These are phyloP conservation scores for Beauveria australis DNA, from an alignment of 2,329 filamentous ascomycete species.

Conservation along the genomic window DNA sequence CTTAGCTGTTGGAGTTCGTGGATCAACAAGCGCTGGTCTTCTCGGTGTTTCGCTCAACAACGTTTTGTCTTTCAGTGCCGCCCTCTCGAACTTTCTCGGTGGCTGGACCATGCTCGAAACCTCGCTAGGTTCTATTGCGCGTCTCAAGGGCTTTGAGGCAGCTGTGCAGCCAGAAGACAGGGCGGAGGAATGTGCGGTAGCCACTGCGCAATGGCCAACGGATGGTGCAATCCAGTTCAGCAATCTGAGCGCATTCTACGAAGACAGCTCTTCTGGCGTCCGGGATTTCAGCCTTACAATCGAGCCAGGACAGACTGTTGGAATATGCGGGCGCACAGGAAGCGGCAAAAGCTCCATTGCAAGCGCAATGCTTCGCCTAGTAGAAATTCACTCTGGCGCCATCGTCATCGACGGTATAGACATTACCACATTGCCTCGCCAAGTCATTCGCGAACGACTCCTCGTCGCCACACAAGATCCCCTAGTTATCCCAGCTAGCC, in stretches of 20 bases:
- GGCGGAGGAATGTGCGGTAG: conserved; percentile 11
- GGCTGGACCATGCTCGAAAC: conserved; percentile 23
- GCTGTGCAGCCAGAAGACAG: conserved; percentile 14
- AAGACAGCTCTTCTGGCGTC: neutral
- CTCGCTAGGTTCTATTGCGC: conserved; percentile 16
- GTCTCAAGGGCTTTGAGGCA: conserved; percentile 17
- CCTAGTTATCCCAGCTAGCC: too few species aligned
- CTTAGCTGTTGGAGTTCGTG: too few species aligned
- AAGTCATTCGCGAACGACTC: too few species aligned
- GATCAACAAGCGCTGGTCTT: too few species aligned
- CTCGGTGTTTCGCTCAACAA: too few species aligned
- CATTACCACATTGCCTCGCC: too few species aligned
- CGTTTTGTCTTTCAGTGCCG: too few species aligned
- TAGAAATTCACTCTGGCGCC: conserved; percentile 19
- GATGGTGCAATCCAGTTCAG: conserved; percentile 5
- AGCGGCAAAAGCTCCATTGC: conserved; percentile 29
- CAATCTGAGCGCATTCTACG: too few species aligned
- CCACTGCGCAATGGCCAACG: conserved; percentile 16
- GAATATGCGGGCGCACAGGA: conserved; percentile 20
- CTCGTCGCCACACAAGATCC: too few species aligned
- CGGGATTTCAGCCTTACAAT: conserved; percentile 15
- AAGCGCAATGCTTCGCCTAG: conserved; percentile 25
- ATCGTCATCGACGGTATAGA: too few species aligned
- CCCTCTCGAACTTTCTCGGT: too few species aligned
- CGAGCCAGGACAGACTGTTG: conserved; percentile 18